phyloP scores from a whole-genome alignment of 495 filamentous ascomycete genomes.

The Aspergillus campestris region DNA sequence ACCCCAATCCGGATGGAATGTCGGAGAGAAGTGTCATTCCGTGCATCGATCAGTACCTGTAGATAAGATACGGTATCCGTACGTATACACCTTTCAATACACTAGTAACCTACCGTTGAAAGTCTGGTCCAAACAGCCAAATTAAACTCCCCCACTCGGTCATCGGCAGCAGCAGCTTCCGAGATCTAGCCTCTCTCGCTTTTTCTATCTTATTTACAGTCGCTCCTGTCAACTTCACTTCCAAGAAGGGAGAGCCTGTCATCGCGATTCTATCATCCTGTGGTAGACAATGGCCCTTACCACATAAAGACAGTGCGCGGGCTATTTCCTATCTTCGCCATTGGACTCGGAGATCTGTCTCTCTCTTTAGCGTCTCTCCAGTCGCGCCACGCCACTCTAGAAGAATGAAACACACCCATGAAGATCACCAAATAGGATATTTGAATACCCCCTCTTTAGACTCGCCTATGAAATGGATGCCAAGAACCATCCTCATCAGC shows the following conservation, averaged over 20 bases:
- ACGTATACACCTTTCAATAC: too few relatives aligned
- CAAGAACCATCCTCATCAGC: slow-evolving; percentile 18
- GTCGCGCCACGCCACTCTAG: background rate
- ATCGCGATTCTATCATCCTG: too few relatives aligned
- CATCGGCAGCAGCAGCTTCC: slow-evolving; percentile 14
- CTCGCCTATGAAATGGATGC: slow-evolving; percentile 24
- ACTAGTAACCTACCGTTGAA: too few relatives aligned
- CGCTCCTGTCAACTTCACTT: background rate
- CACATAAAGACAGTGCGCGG: slow-evolving; percentile 22
- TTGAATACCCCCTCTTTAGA: slow-evolving; percentile 13
- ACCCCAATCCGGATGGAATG: too few relatives aligned
- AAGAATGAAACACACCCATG: slow-evolving; percentile 13
- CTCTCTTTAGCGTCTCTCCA: background rate
- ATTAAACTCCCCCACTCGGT: slow-evolving; percentile 8
- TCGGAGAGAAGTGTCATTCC: too few relatives aligned
- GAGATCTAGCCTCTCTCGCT: slow-evolving; percentile 10
- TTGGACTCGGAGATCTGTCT: slow-evolving; percentile 3
- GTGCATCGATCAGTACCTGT: too few relatives aligned
- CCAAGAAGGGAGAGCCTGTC: too few relatives aligned
- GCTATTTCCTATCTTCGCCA: slow-evolving; percentile 6
- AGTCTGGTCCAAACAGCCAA: too few relatives aligned
- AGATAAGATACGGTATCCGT: too few relatives aligned
- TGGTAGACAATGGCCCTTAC: slow-evolving; percentile 13
- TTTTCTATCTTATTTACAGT: background rate
- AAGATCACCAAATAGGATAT: slow-evolving; percentile 12